Evolutionary conservation across 352 stramenopile species (phyloP).

Genomic region (Globisporangium spiculum): DNA sequence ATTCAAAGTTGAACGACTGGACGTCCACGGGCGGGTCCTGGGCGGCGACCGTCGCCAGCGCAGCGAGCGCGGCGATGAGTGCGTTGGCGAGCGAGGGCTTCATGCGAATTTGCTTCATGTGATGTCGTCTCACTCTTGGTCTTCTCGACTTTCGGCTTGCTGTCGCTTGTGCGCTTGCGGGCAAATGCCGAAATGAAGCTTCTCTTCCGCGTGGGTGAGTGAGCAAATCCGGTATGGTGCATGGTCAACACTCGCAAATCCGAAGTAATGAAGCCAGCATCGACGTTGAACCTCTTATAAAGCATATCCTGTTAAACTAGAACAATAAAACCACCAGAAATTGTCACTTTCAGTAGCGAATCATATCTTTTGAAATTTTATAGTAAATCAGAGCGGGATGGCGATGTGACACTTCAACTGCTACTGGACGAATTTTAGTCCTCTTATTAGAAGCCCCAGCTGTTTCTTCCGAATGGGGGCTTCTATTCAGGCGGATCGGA

Average conservation of each 20-base stretch:
- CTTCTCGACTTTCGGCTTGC: background rate
- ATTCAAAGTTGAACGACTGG: background rate
- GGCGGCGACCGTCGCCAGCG: background rate
- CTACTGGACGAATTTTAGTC: background rate
- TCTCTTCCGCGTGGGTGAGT: background rate
- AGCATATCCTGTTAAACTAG: background rate
- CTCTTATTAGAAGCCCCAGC: conserved; percentile 5
- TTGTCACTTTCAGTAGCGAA: background rate
- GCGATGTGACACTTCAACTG: conserved; percentile 2
- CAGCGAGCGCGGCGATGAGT: background rate
- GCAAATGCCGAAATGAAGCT: conserved; percentile 5
- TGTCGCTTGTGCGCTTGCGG: background rate
- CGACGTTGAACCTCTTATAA: background rate
- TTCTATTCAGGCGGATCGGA: background rate
- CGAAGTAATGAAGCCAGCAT: background rate
- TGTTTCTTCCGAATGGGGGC: background rate
- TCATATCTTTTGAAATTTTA: background rate
- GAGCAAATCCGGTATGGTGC: background rate
- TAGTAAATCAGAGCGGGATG: conserved; percentile 4
- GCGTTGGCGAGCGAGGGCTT: conserved; percentile 4
- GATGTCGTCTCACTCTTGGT: background rate
- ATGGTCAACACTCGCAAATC: conserved; percentile 1
- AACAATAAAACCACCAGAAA: background rate
- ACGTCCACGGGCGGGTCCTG: background rate
- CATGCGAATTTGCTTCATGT: background rate